A percentile compares a stretch with the other conserved stretches of the same genome.
These are phyloP conservation scores for Hanseniaspora lindneri DNA, from an alignment of 805 yeast species.

Conservation along the genomic window DNA sequence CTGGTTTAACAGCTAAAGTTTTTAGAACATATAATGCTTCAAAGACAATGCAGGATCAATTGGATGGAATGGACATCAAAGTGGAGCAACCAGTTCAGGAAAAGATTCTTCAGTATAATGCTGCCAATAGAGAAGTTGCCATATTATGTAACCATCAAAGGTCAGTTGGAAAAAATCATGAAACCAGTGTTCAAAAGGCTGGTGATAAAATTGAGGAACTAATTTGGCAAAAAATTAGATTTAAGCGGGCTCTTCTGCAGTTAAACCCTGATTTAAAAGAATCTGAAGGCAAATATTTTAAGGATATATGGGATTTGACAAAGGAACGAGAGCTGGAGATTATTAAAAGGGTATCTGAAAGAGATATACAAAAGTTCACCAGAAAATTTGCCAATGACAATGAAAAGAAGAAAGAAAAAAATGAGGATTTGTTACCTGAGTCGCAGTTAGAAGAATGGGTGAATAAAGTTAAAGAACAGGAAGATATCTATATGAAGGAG, in stretches of 20 bases:
- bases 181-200: constrained; percentile 65
- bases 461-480: constrained; percentile 41
- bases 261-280: constrained; percentile 47
- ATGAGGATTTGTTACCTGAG: constrained; percentile 41
- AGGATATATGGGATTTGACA: constrained; percentile 53
- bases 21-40: constrained; percentile 97
- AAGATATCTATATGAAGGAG: constrained; percentile 45
- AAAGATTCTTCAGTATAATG: constrained; percentile 76
- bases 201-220: constrained; percentile 67
- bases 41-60: constrained; percentile 89
- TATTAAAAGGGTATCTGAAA: constrained; percentile 46
- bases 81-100: constrained; percentile 81
- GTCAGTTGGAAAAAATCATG: constrained; percentile 77
- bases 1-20: constrained; percentile 89
- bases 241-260: constrained; percentile 56
- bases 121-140: constrained; percentile 92
- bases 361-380: constrained; percentile 51
- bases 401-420: constrained; percentile 54
- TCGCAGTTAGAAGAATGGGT: constrained; percentile 49
- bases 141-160: constrained; percentile 95
- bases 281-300: constrained; percentile 40
- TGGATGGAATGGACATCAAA: constrained; percentile 55
- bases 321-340: constrained; percentile 53
- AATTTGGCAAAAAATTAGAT: constrained; percentile 69
- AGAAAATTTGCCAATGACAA: constrained; percentile 66